Base-by-base conservation (phyloP, 148 eudicot genomes). In the Amaranthus cruentus region DNA sequence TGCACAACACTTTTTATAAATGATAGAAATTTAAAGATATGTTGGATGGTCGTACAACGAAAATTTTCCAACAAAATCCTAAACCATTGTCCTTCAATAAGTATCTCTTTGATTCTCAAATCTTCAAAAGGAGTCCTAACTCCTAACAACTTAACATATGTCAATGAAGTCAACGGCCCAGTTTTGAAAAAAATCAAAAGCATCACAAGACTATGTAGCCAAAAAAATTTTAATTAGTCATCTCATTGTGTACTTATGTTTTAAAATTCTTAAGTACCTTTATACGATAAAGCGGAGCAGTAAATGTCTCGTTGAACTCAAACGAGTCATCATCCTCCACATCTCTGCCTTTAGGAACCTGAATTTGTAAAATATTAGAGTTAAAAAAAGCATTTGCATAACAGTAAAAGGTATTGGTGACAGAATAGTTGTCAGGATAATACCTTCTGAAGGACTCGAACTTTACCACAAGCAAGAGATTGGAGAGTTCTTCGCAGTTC, bases 391-490 rank as follows among this genome's bases (percentile, higher is more conserved):
- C 43, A 75, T 53, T 21, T 54, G 15, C 69, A 66, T 54, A 28
- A 50, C 14, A 21, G 47, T n/a, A 28, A n/a, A 55, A 49, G 66
- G 14, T 8, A 18, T 5, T 44, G 2, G n/a, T 38, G 38, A 14
- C 46, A 71, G 10, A 69, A 6, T 11, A 14, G 6, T n/a, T 59
- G 63, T 42, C 67, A 28, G 55, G 59, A 47, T 47, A 59, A 55
- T 78, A 94, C 98, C 88, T 94, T 94, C 71, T 78, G 89, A 71
- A 94, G 97, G 70, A 91, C 93, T n/a, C 98, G 96, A 58, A 94
- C 85, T 87, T 94, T 94, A 15, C 98, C 98, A 75, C 97, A 91
- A 49, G 98, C 98, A 81, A 94, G 98, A 73, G 98, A 94, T 79
- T 89, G 98, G 61, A 94, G 80, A 69, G 97, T 94, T 78, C 98